Percentiles rank a stretch among this genome's conserved stretches.
Evolutionary conservation across 2,329 filamentous ascomycete species (phyloP).

Genomic region (Ophiostoma ulmi): DNA sequence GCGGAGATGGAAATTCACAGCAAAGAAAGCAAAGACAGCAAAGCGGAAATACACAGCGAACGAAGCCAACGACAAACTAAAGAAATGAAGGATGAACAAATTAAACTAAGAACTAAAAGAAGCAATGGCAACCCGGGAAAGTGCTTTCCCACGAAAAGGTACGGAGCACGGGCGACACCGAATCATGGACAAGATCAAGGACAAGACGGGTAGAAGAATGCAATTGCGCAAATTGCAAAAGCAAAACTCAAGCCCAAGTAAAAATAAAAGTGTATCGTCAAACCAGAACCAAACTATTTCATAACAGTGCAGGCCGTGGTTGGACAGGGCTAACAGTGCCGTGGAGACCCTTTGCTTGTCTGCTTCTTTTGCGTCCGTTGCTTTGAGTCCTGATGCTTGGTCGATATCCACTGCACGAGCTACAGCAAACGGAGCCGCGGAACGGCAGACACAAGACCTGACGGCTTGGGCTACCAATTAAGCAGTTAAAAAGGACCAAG

Average conservation of each 20-base stretch:
- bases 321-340: neutral
- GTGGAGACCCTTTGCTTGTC: conserved; percentile 1
- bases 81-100: neutral
- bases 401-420: neutral
- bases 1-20: neutral
- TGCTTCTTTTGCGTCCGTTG: neutral
- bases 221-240: neutral
- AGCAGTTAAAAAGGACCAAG: neutral
- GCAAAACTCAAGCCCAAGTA: neutral
- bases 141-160: neutral
- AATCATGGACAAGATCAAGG: neutral
- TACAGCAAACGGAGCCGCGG: neutral
- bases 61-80: neutral
- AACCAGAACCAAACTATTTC: neutral
- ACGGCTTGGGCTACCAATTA: no score
- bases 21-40: neutral
- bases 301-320: neutral
- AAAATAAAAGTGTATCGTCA: neutral
- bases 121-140: neutral
- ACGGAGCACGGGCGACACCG: neutral
- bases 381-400: neutral
- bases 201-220: neutral
- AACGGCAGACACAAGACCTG: neutral
- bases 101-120: neutral
- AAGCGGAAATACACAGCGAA: conserved; percentile 8